Evolutionary conservation across 1,284 basidiomycete species (phyloP).

Genomic region (Paramarasmius palmivorus): DNA sequence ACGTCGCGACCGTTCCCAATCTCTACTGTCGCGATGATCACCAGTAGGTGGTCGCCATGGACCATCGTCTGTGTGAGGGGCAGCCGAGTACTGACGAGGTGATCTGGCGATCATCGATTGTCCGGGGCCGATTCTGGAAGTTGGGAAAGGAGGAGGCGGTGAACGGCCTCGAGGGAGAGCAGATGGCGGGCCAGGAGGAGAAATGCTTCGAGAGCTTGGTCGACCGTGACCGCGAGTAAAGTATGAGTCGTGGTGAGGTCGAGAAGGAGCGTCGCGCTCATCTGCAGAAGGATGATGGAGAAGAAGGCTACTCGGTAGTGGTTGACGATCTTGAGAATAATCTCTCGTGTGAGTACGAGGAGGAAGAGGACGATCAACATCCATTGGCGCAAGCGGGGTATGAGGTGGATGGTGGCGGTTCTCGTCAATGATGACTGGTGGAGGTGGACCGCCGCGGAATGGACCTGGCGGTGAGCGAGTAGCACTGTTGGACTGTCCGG

Average conservation of each 20-base stretch:
- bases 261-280: conserved; percentile 21
- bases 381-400: conserved; percentile 81
- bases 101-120: conserved; percentile 51
- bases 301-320: conserved; percentile 53
- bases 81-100: conserved; percentile 46
- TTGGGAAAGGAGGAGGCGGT: conserved; percentile 44
- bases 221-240: conserved; percentile 47
- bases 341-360: conserved; percentile 51
- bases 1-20: conserved; percentile 36
- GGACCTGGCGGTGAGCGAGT: conserved; percentile 61
- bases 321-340: conserved; percentile 51
- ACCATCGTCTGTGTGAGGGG: conserved; percentile 40
- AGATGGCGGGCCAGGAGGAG: conserved; percentile 49
- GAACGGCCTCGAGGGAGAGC: conserved; percentile 43
- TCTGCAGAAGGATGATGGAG: conserved; percentile 65
- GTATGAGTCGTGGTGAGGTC: conserved; percentile 53
- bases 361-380: conserved; percentile 72
- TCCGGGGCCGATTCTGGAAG: conserved; percentile 45
- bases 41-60: conserved; percentile 39
- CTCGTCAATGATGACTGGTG: conserved; percentile 75
- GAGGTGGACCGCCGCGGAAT: conserved; percentile 76
- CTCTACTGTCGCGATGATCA: conserved; percentile 47
- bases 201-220: conserved; percentile 53
- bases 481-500: conserved; percentile 19
- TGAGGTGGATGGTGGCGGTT: conserved; percentile 62